Conservation (phyloP, 2,329 filamentous ascomycete genomes). For the Rugonectria rugulosa region DNA sequence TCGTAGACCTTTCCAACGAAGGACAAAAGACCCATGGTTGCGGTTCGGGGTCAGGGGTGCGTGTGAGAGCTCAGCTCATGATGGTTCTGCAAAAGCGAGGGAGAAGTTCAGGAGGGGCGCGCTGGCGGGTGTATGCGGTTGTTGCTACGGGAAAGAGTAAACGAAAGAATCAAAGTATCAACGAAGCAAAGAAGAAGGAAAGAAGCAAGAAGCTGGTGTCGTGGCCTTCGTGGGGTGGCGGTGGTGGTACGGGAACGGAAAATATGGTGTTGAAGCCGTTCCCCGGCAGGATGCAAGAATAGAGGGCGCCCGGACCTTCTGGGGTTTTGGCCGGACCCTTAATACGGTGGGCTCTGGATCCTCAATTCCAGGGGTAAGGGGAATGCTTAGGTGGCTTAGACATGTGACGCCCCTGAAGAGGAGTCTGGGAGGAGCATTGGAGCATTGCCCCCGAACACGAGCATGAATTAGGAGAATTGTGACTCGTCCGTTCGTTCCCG, state of each 20-base stretch:
- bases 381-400: constrained; percentile 8
- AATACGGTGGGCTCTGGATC: not conserved
- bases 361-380: not conserved
- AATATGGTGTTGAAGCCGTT: constrained; percentile 28
- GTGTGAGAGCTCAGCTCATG: constrained; percentile 36
- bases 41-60: constrained; percentile 23
- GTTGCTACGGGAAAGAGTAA: not conserved
- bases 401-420: constrained; percentile 30
- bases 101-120: not conserved
- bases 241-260: constrained; percentile 6
- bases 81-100: constrained; percentile 2
- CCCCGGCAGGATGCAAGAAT: constrained; percentile 22
- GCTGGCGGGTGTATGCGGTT: constrained; percentile 1
- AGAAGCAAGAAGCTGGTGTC: constrained; percentile 31
- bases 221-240: constrained; percentile 35
- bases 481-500: constrained; percentile 15
- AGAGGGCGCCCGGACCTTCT: constrained; percentile 29
- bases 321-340: constrained; percentile 7
- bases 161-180: constrained; percentile 1
- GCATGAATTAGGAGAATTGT: constrained; percentile 28
- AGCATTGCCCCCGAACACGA: not conserved
- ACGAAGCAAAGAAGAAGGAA: constrained; percentile 4
- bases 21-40: constrained; percentile 52
- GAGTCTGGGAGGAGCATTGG: too few relatives aligned
- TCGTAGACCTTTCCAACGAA: constrained; percentile 65